Evolutionary conservation across 1,284 basidiomycete species (phyloP).

Genomic region (Coriolopsis trogii): DNA sequence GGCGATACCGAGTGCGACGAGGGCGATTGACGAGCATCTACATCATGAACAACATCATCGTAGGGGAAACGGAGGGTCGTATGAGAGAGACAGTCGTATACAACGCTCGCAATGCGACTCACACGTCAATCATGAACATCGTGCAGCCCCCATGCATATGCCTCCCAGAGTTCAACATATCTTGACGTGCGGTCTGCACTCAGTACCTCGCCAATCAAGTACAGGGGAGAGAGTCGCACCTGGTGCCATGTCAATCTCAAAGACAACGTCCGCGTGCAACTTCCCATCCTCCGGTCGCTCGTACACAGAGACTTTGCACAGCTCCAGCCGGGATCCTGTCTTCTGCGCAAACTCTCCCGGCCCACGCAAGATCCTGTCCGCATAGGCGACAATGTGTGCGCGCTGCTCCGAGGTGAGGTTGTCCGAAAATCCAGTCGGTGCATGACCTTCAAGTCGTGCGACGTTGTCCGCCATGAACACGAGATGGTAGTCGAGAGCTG

Average conservation of each 20-base stretch:
- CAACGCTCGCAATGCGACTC: not conserved
- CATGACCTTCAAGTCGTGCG: too few relatives aligned
- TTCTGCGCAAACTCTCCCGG: slow-evolving; percentile 8
- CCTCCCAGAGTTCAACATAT: slow-evolving; percentile 14
- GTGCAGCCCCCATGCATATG: slow-evolving; percentile 17
- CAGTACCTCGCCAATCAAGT: not conserved
- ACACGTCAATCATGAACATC: slow-evolving; percentile 20
- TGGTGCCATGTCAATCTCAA: slow-evolving; percentile 7
- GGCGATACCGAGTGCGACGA: slow-evolving; percentile 62
- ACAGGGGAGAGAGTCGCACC: slow-evolving; percentile 2
- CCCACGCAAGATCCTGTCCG: slow-evolving; percentile 10
- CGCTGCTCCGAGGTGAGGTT: slow-evolving; percentile 10
- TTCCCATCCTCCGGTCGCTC: slow-evolving; percentile 13
- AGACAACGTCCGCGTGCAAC: slow-evolving; percentile 13
- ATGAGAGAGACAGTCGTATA: not conserved
- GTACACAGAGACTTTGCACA: slow-evolving; percentile 8
- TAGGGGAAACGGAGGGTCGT: not conserved
- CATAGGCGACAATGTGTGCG: slow-evolving; percentile 7
- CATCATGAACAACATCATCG: not conserved
- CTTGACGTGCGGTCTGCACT: not conserved
- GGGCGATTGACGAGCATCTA: slow-evolving; percentile 63
- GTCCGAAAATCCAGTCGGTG: slow-evolving; percentile 2
- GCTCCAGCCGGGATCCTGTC: slow-evolving; percentile 8
- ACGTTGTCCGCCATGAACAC: too few relatives aligned
- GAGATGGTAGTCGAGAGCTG: too few relatives aligned